Evolutionary conservation across 1,284 basidiomycete genomes (phyloP).

Genomic region (Mycena citricolor): DNA sequence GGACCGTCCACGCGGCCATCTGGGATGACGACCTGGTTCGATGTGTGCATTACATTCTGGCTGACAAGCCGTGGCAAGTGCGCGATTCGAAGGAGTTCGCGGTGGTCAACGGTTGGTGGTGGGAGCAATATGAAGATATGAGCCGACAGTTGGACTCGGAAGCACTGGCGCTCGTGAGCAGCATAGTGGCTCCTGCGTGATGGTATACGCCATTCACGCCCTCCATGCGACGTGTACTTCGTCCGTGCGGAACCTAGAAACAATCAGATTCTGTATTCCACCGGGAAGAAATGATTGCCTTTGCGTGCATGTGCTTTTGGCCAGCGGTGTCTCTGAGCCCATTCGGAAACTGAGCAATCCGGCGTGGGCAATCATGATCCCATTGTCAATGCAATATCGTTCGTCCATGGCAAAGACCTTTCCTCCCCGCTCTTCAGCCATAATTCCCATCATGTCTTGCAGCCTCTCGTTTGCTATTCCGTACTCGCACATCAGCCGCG

Average conservation of each 20-base stretch:
- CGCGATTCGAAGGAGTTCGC: slow-evolving; percentile 46
- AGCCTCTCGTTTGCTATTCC: slow-evolving; percentile 89
- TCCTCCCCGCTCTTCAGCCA: slow-evolving; percentile 90
- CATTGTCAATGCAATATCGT: slow-evolving; percentile 97
- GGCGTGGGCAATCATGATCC: slow-evolving; percentile 99
- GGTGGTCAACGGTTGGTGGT: slow-evolving; percentile 72
- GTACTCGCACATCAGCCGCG: too few species aligned
- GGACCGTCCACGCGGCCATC: slow-evolving; percentile 56
- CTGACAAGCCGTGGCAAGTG: slow-evolving; percentile 75
- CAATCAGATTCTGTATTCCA: too few species aligned
- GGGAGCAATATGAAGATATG: slow-evolving; percentile 62
- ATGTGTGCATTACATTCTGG: slow-evolving; percentile 73
- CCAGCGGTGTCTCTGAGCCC: slow-evolving; percentile 80
- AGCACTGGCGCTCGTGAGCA: slow-evolving; percentile 49
- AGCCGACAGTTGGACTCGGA: slow-evolving; percentile 43
- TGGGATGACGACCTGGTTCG: slow-evolving; percentile 81
- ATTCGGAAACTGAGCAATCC: slow-evolving; percentile 90
- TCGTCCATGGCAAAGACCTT: slow-evolving; percentile 96
- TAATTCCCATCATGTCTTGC: slow-evolving; percentile 98
- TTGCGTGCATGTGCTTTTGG: slow-evolving; percentile 87
- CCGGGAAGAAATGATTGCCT: slow-evolving; percentile 50
- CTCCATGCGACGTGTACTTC: slow-evolving; percentile 90
- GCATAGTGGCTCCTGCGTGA: slow-evolving; percentile 48
- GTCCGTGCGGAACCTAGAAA: slow-evolving; percentile 82
- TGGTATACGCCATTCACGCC: slow-evolving; percentile 39